Base-by-base conservation (phyloP, 176 grass and related monocot genomes). In the Oryza nivara region DNA sequence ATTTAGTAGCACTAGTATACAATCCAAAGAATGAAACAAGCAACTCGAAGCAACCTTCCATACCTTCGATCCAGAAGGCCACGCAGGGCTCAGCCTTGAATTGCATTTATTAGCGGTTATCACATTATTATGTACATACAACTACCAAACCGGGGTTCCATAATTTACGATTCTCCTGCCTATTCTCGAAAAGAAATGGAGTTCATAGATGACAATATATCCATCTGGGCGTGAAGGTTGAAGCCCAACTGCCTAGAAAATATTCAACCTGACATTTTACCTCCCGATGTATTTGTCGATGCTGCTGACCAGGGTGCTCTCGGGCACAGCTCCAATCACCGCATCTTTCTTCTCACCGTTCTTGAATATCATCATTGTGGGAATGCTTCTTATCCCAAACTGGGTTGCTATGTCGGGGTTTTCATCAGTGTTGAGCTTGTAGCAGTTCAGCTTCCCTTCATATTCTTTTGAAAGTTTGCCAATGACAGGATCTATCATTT, bases 281-380 rank as follows among this genome's bases (percentile, higher is more conserved):
- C 52, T 81, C 82, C 43, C 13, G 9, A 94, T 45, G 68, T 78
- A 87, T 64, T 91, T 94, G 2, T 89, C 76, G 10, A 94, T 87
- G 86, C 64, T 84, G 52, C 71, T 28, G 65, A 89, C 25, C 35
- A 97, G 65, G 23, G 89, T 88, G 58, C 63, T 90, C 84, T 97
- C 89, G 0, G 89, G 94, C 45, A 97, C 91, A 8, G 94, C 91
- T 14, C 94, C 94, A 19, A 97, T 92, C 56, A 97, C 87, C 0
- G 87, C 11, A 4, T 97, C 94, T 60, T 90, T 93, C 82, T 97
- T 93, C 82, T 97, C 91, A 4, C 94, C 94, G 0, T 82, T 83
- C 89, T 93, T 97, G 89, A 93, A 92, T 52, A 97, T 44, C 11
- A 93, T 77, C 82, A 90, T 87, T 13, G 94, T 97, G 41, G 94